Conservation (phyloP, 2,329 filamentous ascomycete genomes). For the Fusarium compactum region DNA sequence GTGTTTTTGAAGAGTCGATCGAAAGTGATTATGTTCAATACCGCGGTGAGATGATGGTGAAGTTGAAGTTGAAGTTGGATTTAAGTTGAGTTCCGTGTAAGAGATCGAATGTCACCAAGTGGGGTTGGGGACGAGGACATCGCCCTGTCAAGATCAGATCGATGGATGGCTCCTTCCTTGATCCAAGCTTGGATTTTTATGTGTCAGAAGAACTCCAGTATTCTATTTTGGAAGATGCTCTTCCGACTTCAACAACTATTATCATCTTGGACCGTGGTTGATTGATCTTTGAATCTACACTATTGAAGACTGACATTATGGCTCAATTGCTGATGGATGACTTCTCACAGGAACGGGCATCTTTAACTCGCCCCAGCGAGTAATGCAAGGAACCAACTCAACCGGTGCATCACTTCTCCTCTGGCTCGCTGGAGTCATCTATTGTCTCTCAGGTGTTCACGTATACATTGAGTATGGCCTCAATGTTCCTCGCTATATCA, state of each 20-base stretch:
- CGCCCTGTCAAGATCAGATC: slow-evolving; percentile 26
- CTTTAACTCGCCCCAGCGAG: slow-evolving; percentile 52
- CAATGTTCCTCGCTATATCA: slow-evolving; percentile 58
- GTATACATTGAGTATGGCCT: slow-evolving; percentile 61
- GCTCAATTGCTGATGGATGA: slow-evolving; percentile 34
- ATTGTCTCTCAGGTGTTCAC: slow-evolving; percentile 53
- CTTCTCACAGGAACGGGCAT: slow-evolving; percentile 51
- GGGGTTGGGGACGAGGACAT: slow-evolving; percentile 26
- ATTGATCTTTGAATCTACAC: background rate
- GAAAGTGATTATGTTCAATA: background rate
- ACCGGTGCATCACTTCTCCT: slow-evolving; percentile 54
- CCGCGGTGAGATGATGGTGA: background rate
- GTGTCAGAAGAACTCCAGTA: slow-evolving; percentile 19
- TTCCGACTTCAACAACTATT: background rate
- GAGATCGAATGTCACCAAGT: slow-evolving; percentile 33
- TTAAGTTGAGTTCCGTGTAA: slow-evolving; percentile 27
- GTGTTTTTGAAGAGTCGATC: too few relatives aligned
- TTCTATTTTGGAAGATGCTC: background rate
- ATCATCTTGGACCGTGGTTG: background rate
- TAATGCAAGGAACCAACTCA: slow-evolving; percentile 51
- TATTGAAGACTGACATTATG: background rate
- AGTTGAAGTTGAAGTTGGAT: slow-evolving; percentile 40
- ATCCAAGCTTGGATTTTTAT: slow-evolving; percentile 30
- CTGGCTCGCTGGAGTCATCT: slow-evolving; percentile 56
- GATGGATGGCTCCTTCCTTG: slow-evolving; percentile 25